Conservation (phyloP, 2,329 filamentous ascomycete genomes). For the Penicillium sp. region DNA sequence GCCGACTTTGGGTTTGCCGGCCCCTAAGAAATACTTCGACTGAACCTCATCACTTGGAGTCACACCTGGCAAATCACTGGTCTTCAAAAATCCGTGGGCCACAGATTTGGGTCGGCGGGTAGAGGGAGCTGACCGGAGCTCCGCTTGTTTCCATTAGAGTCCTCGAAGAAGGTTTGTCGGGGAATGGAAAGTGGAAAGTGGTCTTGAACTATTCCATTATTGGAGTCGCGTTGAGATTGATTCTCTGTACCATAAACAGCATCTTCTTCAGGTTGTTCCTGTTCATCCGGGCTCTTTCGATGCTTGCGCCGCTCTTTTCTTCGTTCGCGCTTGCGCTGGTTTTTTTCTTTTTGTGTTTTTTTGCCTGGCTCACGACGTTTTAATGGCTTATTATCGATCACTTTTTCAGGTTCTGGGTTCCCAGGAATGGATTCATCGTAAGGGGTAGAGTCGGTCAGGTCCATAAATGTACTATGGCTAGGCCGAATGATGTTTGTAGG, state of each 20-base stretch:
- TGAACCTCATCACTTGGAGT: constrained; percentile 41
- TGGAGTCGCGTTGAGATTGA: no score
- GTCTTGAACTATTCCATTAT: neutral
- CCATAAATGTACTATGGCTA: neutral
- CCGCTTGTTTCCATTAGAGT: neutral
- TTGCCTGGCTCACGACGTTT: neutral
- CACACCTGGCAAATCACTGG: constrained; percentile 41
- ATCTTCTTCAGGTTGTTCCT: neutral
- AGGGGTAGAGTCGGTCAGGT: neutral
- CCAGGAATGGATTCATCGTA: neutral
- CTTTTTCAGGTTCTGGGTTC: neutral
- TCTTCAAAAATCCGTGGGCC: constrained; percentile 36
- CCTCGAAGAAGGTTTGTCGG: neutral
- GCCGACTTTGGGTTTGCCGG: neutral
- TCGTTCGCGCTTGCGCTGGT: neutral
- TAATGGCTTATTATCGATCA: no score
- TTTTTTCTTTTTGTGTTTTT: neutral
- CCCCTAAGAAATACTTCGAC: constrained; percentile 35
- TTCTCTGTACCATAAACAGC: neutral
- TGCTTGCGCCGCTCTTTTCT: neutral
- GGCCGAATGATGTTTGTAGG: neutral
- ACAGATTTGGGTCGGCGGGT: constrained; percentile 15
- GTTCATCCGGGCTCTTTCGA: neutral
- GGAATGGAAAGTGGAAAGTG: neutral
- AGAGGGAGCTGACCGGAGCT: neutral